These are phyloP conservation scores for Rhizomucor pusillus DNA, from an alignment of 371 early-diverging fungal genomes.

Conservation along the genomic window DNA sequence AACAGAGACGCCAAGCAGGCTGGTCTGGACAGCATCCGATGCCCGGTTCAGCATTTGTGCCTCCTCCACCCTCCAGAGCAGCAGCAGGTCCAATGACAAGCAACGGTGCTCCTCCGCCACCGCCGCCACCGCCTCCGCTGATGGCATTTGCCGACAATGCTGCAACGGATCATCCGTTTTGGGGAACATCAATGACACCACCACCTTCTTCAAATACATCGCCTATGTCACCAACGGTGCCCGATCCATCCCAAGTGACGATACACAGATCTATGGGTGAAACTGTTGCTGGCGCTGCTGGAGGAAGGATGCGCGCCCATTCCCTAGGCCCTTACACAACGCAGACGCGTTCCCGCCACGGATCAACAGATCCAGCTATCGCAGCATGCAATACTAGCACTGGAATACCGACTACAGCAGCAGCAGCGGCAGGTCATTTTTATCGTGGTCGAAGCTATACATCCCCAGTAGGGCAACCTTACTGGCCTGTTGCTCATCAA, in stretches of 20 bases:
- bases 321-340: conserved; percentile 40
- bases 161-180: background rate
- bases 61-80: conserved; percentile 12
- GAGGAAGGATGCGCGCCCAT: conserved; percentile 32
- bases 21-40: conserved; percentile 1
- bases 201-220: conserved; percentile 32
- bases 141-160: conserved; percentile 9
- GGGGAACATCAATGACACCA: conserved; percentile 11
- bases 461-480: conserved; percentile 13
- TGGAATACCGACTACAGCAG: conserved; percentile 1
- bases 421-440: conserved; percentile 4
- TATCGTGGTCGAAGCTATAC: conserved; percentile 20
- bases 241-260: conserved; percentile 9
- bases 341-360: conserved; percentile 11
- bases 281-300: conserved; percentile 9
- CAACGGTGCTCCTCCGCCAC: conserved; percentile 23
- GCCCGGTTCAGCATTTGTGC: conserved; percentile 1
- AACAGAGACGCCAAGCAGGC: conserved; percentile 16
- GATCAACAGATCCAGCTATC: conserved; percentile 7
- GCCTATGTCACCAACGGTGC: conserved; percentile 8
- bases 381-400: conserved; percentile 2
- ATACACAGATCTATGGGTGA: background rate
- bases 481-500: conserved; percentile 3
- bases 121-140: conserved; percentile 20
- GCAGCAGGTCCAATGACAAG: background rate